Conservation (phyloP, 345 rosid genomes). For the thale cress (Arabidopsis thaliana) region DNA sequence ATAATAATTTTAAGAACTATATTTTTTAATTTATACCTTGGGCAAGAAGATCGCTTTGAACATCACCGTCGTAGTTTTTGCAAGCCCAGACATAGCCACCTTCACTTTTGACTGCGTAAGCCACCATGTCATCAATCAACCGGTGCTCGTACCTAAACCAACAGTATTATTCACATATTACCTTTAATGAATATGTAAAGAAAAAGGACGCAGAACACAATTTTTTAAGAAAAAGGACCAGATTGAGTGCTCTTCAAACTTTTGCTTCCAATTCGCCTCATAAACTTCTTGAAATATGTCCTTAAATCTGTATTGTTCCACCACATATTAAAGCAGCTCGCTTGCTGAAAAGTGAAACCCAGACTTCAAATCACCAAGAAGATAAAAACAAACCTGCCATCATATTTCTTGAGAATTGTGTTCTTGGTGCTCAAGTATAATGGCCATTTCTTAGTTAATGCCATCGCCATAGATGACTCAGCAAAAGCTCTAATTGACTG, state of each 20-base stretch:
- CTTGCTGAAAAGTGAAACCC: neutral
- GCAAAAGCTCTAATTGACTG: constrained; percentile 95
- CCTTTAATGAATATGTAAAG: neutral
- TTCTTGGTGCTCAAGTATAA: constrained; percentile 96
- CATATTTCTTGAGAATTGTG: constrained; percentile 96
- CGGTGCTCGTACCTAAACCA: constrained; percentile 91
- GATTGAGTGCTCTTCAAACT: constrained; percentile 89
- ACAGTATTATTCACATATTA: neutral
- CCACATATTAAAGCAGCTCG: constrained; percentile 18
- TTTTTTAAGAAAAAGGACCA: constrained; percentile 53
- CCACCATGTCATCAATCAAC: constrained; percentile 99
- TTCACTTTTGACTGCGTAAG: constrained; percentile 91
- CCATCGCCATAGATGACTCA: constrained; percentile 90
- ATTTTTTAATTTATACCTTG: constrained; percentile 59
- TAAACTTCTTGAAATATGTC: constrained; percentile 97
- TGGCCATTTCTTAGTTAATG: constrained; percentile 91
- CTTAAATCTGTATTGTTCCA: constrained; percentile 69
- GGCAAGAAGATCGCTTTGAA: constrained; percentile 97
- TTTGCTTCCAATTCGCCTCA: constrained; percentile 87
- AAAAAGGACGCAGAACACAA: constrained; percentile 9
- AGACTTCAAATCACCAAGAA: constrained; percentile 22
- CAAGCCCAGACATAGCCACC: constrained; percentile 99
- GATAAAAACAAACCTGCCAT: constrained; percentile 77
- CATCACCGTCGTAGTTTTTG: constrained; percentile 99
- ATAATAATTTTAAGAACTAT: neutral